A percentile compares a stretch with the other conserved stretches of the same genome.
Evolutionary conservation across 495 filamentous ascomycete species (phyloP).

Genomic region (Hyphodiscus hymeniophilus): DNA sequence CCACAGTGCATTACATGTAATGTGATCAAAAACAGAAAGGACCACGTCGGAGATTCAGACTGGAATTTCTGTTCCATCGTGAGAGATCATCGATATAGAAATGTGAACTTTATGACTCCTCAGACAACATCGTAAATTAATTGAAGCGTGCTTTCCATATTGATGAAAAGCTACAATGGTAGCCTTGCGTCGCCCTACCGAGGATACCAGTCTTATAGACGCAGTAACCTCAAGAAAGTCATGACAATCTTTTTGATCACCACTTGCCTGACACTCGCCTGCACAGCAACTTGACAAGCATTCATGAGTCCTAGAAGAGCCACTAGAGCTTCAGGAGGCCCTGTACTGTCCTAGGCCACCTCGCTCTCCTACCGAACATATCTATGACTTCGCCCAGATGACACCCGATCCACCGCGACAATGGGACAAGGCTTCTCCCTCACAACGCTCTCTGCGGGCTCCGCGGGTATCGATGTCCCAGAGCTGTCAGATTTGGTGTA

Average conservation of each 20-base stretch:
- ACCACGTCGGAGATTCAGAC: too few species aligned
- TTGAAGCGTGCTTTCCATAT: too few species aligned
- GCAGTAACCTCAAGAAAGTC: too few species aligned
- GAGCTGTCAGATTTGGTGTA: constrained; percentile 85
- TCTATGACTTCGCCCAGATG: constrained; percentile 20
- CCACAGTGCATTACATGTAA: too few species aligned
- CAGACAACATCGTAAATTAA: too few species aligned
- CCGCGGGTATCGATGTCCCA: constrained; percentile 86
- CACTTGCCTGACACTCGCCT: too few species aligned
- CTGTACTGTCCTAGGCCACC: constrained; percentile 11
- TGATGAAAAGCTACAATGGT: background rate
- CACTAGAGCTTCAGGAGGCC: constrained; percentile 15
- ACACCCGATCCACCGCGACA: constrained; percentile 20
- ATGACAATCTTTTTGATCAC: too few species aligned
- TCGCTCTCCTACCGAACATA: background rate
- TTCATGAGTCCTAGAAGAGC: background rate
- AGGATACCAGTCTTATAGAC: too few species aligned
- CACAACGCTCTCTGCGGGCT: constrained; percentile 78
- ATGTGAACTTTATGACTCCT: background rate
- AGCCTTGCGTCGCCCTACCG: background rate
- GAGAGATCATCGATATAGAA: background rate
- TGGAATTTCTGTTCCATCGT: too few species aligned
- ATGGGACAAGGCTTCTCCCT: constrained; percentile 99
- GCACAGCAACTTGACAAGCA: too few species aligned
- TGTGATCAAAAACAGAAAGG: too few species aligned